phyloP scores from a whole-genome alignment of 2,329 filamentous ascomycete genomes.

The Rhynchosporium graminicola region DNA sequence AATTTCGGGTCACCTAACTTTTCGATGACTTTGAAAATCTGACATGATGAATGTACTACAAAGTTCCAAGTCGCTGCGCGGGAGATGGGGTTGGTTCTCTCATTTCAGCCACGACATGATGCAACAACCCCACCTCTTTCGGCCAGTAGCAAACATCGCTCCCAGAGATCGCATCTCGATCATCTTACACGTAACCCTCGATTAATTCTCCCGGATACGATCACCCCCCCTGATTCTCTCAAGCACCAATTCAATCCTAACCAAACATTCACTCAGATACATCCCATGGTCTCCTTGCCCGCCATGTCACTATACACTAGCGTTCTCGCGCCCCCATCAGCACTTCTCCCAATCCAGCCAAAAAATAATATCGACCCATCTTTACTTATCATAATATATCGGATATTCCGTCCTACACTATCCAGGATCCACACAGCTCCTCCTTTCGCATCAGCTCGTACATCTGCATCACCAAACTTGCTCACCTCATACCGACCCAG shows the following conservation, averaged over 20 bases:
- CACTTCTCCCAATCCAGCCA: constrained; percentile 9
- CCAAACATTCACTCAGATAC: constrained; percentile 21
- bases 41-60: neutral
- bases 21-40: neutral
- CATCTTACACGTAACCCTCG: constrained; percentile 11
- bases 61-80: neutral
- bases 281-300: constrained; percentile 18
- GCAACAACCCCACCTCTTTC: neutral
- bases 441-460: neutral
- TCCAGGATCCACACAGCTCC: constrained; percentile 15
- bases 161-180: constrained; percentile 13
- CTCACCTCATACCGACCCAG: constrained; percentile 7
- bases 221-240: constrained; percentile 14
- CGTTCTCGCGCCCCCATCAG: constrained; percentile 11
- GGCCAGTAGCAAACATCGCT: neutral
- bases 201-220: constrained; percentile 11
- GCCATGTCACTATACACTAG: constrained; percentile 12
- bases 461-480: constrained; percentile 14
- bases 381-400: constrained; percentile 13
- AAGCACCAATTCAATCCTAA: constrained; percentile 10
- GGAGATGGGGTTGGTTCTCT: too few species aligned
- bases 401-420: constrained; percentile 15
- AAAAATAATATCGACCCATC: constrained; percentile 3
- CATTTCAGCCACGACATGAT: too few species aligned
- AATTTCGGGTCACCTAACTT: too few species aligned